Conservation (phyloP, 73 alveolate genomes). For the Symbiodinium pilosum region DNA sequence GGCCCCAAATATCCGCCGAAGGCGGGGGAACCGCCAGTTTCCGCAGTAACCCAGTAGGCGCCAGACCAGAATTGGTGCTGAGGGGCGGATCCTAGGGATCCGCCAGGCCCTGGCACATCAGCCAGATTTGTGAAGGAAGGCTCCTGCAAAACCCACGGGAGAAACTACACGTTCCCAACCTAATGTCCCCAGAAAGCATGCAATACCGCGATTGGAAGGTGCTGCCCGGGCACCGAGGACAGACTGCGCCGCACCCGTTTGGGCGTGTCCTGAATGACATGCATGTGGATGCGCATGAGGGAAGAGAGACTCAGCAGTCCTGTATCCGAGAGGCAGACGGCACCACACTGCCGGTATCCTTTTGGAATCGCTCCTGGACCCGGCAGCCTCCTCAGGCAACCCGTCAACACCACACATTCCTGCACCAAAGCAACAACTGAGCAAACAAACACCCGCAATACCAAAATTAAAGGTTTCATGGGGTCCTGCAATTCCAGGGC, state of each 20-base stretch:
- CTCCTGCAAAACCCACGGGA: background rate
- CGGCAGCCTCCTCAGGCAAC: background rate
- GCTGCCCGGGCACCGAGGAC: background rate
- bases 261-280: background rate
- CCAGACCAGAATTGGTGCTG: background rate
- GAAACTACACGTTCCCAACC: background rate
- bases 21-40: background rate
- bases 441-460: background rate
- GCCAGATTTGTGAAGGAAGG: background rate
- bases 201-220: background rate
- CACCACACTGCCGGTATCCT: background rate
- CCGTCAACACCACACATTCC: background rate
- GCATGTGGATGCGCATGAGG: background rate
- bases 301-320: background rate
- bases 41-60: background rate
- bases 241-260: background rate
- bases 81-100: background rate
- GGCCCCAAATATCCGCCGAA: background rate
- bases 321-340: background rate
- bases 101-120: background rate
- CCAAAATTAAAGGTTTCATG: background rate
- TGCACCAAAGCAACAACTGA: background rate
- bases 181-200: background rate
- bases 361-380: background rate
- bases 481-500: background rate